Evolutionary conservation across 768 basidiomycete genomes (phyloP).

Genomic region (Boletus vinaceobasis): DNA sequence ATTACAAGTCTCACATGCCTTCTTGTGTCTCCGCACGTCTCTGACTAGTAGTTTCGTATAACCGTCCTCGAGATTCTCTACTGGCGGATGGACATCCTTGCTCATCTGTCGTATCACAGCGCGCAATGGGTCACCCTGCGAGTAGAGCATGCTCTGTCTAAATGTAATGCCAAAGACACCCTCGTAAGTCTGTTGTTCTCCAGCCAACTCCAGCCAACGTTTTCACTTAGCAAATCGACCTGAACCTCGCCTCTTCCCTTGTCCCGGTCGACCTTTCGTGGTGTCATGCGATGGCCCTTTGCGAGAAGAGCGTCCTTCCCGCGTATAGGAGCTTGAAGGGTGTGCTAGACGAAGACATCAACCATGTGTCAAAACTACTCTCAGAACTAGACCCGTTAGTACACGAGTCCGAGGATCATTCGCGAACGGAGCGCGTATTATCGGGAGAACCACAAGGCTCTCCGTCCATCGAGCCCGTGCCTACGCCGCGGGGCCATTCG

Average conservation of each 20-base stretch:
- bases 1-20: background rate
- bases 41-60: too few species aligned
- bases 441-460: slow-evolving; percentile 1
- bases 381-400: slow-evolving; percentile 36
- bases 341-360: slow-evolving; percentile 36
- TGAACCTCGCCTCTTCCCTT: slow-evolving; percentile 10
- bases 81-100: background rate
- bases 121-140: slow-evolving; percentile 9
- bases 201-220: background rate
- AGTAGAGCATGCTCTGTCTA: background rate
- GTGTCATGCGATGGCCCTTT: slow-evolving; percentile 29
- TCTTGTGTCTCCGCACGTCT: background rate
- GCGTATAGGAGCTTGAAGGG: slow-evolving; percentile 27
- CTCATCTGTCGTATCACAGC: slow-evolving; percentile 7
- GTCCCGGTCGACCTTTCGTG: slow-evolving; percentile 19
- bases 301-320: slow-evolving; percentile 30
- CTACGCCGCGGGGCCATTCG: background rate
- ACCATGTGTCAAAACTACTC: slow-evolving; percentile 41
- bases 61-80: too few species aligned
- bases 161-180: background rate
- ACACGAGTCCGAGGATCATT: slow-evolving; percentile 9
- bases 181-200: slow-evolving; percentile 6
- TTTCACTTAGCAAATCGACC: background rate
- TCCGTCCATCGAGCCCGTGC: background rate
- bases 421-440: background rate